Evolutionary conservation across 139 green algal species (phyloP).

Genomic region (Bryopsis sp.): DNA sequence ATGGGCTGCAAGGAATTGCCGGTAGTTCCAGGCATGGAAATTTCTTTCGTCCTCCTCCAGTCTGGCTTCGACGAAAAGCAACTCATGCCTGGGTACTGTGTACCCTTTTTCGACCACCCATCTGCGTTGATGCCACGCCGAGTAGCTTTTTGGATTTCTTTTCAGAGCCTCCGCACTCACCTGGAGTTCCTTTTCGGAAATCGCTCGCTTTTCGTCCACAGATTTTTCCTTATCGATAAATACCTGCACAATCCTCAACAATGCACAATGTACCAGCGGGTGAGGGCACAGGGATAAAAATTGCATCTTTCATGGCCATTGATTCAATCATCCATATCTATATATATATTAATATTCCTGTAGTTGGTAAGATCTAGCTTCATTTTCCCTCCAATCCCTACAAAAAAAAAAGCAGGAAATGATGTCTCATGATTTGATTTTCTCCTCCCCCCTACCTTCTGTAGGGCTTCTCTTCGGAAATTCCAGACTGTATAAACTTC

Average conservation of each 20-base stretch:
- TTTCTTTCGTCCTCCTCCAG: conserved; percentile 84
- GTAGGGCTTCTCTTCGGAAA: conserved; percentile 59
- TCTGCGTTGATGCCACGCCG: conserved; percentile 86
- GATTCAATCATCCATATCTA: no score
- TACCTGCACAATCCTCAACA: background rate
- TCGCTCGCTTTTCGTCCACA: conserved; percentile 17
- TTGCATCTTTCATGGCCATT: no score
- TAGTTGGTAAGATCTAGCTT: conserved; percentile 35
- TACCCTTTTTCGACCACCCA: conserved; percentile 62
- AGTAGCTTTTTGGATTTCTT: conserved; percentile 90
- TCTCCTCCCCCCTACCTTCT: conserved; percentile 33
- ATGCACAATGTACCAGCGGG: background rate
- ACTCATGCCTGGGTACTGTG: conserved; percentile 41
- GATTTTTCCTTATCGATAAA: conserved; percentile 14
- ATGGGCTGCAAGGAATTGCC: conserved; percentile 50
- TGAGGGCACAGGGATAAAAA: no score
- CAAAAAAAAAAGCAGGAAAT: conserved; percentile 26
- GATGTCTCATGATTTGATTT: conserved; percentile 34
- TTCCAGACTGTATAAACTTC: conserved; percentile 95
- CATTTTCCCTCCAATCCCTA: no score
- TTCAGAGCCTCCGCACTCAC: conserved; percentile 46
- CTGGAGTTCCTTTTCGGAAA: background rate
- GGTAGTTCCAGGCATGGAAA: conserved; percentile 93
- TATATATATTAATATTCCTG: no score
- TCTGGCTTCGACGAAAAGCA: conserved; percentile 27